Evolutionary conservation across 1,284 basidiomycete genomes (phyloP).

Genomic region (Microstroma glucosiphilum): DNA sequence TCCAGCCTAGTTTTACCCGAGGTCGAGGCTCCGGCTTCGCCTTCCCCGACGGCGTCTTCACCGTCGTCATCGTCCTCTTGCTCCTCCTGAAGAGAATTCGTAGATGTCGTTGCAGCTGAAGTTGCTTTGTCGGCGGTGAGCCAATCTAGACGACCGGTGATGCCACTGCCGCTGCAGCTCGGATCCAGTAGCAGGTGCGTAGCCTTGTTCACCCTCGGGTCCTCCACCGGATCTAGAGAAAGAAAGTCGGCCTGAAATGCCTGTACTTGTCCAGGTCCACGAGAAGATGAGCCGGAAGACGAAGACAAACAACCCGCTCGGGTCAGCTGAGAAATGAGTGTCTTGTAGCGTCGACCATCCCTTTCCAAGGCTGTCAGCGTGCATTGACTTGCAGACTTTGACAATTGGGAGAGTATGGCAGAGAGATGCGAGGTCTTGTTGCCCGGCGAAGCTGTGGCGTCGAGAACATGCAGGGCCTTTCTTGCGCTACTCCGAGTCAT

Average conservation of each 20-base stretch:
- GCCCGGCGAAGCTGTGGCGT: constrained; percentile 92
- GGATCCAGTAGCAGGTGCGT: constrained; percentile 46
- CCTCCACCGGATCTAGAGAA: constrained; percentile 20
- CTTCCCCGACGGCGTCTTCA: background rate
- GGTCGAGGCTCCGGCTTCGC: background rate
- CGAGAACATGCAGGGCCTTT: constrained; percentile 58
- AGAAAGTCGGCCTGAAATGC: constrained; percentile 36
- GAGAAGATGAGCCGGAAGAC: background rate
- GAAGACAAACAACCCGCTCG: constrained; percentile 3
- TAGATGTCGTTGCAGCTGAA: background rate
- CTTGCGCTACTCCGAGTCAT: background rate
- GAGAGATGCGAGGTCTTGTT: constrained; percentile 95
- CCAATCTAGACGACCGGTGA: constrained; percentile 44
- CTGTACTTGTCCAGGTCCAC: constrained; percentile 14
- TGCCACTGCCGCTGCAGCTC: constrained; percentile 41
- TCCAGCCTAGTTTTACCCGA: constrained; percentile 12
- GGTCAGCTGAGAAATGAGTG: constrained; percentile 21
- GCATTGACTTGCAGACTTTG: background rate
- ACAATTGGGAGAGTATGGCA: constrained; percentile 57
- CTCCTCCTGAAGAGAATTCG: background rate
- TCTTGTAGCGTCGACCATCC: constrained; percentile 22
- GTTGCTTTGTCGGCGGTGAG: constrained; percentile 9
- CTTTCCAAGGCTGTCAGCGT: constrained; percentile 37
- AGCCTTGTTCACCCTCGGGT: constrained; percentile 15
- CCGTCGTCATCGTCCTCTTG: background rate